phyloP scores from a whole-genome alignment of 2,329 filamentous ascomycete genomes.

The Xylariales sp. region DNA sequence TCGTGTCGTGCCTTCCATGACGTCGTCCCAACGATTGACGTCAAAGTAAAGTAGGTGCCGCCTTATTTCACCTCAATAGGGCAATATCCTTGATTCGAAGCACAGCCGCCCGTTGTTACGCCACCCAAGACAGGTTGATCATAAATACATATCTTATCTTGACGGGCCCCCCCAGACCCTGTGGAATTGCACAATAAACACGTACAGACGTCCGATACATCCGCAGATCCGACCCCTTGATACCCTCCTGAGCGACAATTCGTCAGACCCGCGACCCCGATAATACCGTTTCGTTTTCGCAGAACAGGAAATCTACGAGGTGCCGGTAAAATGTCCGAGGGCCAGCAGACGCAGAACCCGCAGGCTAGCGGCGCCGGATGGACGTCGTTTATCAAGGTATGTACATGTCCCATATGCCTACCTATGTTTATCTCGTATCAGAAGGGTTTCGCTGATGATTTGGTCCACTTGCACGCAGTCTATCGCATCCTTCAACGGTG shows the following conservation, averaged over 20 bases:
- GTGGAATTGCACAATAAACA: too few species aligned
- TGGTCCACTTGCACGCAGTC: constrained; percentile 17
- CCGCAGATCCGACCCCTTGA: neutral
- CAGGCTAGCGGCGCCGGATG: constrained; percentile 27
- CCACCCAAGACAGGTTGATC: too few species aligned
- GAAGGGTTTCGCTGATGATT: constrained; percentile 3
- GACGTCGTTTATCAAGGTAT: constrained; percentile 29
- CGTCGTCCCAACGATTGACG: too few species aligned
- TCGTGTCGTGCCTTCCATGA: too few species aligned
- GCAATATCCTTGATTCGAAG: too few species aligned
- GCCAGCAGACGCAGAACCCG: constrained; percentile 17
- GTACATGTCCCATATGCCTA: neutral
- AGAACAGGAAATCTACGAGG: neutral
- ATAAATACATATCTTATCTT: too few species aligned
- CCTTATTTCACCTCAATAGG: too few species aligned
- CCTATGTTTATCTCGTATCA: neutral
- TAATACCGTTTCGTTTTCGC: neutral
- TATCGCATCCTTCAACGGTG: constrained; percentile 38
- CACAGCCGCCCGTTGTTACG: too few species aligned
- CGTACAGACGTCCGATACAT: neutral
- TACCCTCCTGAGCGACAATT: neutral
- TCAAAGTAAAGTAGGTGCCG: too few species aligned
- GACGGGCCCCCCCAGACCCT: too few species aligned
- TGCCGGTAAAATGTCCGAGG: constrained; percentile 5
- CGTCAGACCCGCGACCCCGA: neutral